Base-by-base conservation (phyloP, 2,329 filamentous ascomycete genomes). In the Neonectria magnoliae region DNA sequence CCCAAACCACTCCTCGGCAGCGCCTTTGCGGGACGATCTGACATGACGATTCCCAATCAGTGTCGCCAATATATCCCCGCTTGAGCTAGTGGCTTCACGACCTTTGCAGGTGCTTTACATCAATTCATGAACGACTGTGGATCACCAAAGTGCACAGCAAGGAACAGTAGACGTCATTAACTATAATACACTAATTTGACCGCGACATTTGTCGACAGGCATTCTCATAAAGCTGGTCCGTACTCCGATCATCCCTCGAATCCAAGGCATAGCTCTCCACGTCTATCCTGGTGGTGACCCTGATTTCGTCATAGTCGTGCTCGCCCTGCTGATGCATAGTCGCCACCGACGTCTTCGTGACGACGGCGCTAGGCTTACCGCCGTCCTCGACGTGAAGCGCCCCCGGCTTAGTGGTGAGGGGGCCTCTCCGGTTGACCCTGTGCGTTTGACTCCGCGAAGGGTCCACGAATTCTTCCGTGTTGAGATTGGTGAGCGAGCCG, bases 271-370 rank as follows among this genome's bases (percentile, higher is more conserved):
- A 47, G 16, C 56, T 68, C 16, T 71, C 64, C 16, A 71, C 62
- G 14, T 71, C 64, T 4, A 69, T 47, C 10, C 60, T 62, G 5
- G 66, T 64, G 1, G 64, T 53, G 0, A 71, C 65, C 5, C 50
- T 65, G 47, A 71, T 71, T 1, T 64, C 64, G 1, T 57, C 66
- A 7, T 42, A 13, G 1, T 57, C 66, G 7, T 38, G 13, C 1
- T 47, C 33, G 1, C 18, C 41, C 14, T 44, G 13, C 11, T 20
- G 31, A 1, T 48, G 41, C 38, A 5, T 18, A 18, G n/a, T 18
- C 10, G n/a, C 38, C n/a, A 42, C n/a, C 0, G 36, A 33, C 3
- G 44, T 18, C 2, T 29, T 62, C 5, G 61, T 16, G n/a, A 57
- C 56, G 2, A 59, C 58, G 7, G 53, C 66, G 0, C 51, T 52